These are phyloP conservation scores for Wickerhamomyces strasburgensis DNA, from an alignment of 805 yeast species.

Conservation along the genomic window DNA sequence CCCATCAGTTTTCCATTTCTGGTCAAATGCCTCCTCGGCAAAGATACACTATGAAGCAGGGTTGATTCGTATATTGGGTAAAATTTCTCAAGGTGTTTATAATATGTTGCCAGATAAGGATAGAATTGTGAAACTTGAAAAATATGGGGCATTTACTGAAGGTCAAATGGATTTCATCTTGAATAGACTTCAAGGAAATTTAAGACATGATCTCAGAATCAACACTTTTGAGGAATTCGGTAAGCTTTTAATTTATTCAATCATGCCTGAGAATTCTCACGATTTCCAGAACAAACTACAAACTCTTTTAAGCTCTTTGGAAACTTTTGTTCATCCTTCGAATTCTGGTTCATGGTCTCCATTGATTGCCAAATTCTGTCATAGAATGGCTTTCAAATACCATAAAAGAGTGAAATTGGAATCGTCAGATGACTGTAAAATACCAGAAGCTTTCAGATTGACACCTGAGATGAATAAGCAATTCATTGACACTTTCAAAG, in stretches of 20 bases:
- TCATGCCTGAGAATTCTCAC: constrained; percentile 45
- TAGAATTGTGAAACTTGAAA: constrained; percentile 33
- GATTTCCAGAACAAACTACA: constrained; percentile 46
- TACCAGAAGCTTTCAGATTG: constrained; percentile 25
- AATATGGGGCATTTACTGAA: constrained; percentile 59
- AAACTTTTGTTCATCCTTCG: constrained; percentile 87
- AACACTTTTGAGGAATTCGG: constrained; percentile 37
- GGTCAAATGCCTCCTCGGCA: constrained; percentile 52
- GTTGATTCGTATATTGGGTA: constrained; percentile 64
- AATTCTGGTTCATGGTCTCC: constrained; percentile 87
- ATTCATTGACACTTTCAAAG: constrained; percentile 41
- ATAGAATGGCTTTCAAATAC: constrained; percentile 52
- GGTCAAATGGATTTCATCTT: constrained; percentile 58
- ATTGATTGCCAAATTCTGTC: constrained; percentile 60
- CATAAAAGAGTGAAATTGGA: constrained; percentile 56
- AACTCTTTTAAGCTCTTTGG: constrained; percentile 60
- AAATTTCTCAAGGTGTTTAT: constrained; percentile 48
- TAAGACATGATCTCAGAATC: constrained; percentile 32
- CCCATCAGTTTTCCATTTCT: constrained; percentile 65
- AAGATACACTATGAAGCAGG: constrained; percentile 29
- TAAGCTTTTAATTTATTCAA: constrained; percentile 55
- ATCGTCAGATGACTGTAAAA: constrained; percentile 28
- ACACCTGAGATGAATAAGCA: constrained; percentile 30
- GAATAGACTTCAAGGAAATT: constrained; percentile 44
- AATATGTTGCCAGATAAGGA: constrained; percentile 27